Evolutionary conservation across 371 early-diverging fungal species (phyloP).

Genomic region (Entomophthora muscae): DNA sequence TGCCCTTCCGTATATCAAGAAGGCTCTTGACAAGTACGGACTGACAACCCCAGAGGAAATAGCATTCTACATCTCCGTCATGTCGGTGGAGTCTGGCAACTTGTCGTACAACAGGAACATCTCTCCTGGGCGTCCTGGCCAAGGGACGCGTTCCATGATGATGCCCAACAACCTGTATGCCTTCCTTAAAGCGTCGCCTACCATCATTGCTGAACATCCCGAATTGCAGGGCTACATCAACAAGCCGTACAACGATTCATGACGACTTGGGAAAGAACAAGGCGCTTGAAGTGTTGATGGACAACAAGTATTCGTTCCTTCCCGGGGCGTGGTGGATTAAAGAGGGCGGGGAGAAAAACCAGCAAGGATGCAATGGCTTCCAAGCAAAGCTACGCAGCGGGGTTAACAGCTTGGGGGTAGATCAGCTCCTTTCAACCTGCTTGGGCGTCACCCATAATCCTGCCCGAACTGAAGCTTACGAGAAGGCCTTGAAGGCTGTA

Average conservation of each 20-base stretch:
- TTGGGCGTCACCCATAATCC: not conserved
- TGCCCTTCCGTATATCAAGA: constrained; percentile 4
- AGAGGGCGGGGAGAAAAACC: not conserved
- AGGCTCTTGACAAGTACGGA: not conserved
- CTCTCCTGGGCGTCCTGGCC: constrained; percentile 5
- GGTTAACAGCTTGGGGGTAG: too few species aligned
- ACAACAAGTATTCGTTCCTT: constrained; percentile 2
- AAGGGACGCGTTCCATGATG: constrained; percentile 7
- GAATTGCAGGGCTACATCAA: not conserved
- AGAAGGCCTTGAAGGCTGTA: not conserved
- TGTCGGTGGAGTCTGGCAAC: not conserved
- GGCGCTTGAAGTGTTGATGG: not conserved
- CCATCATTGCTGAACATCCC: not conserved
- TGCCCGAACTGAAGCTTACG: not conserved
- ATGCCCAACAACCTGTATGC: constrained; percentile 1
- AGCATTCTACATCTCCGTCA: not conserved
- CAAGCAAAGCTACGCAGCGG: not conserved
- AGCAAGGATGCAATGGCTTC: not conserved
- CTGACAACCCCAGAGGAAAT: not conserved
- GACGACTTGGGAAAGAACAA: not conserved
- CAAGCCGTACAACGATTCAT: not conserved
- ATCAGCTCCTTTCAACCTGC: not conserved
- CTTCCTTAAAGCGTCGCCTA: not conserved
- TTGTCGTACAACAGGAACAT: constrained; percentile 5
- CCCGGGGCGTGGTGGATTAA: constrained; percentile 9